Percentiles rank a stretch among this genome's conserved stretches.
phyloP scores from a whole-genome alignment of 2,329 filamentous ascomycete species.

The Aulographum hederae region DNA sequence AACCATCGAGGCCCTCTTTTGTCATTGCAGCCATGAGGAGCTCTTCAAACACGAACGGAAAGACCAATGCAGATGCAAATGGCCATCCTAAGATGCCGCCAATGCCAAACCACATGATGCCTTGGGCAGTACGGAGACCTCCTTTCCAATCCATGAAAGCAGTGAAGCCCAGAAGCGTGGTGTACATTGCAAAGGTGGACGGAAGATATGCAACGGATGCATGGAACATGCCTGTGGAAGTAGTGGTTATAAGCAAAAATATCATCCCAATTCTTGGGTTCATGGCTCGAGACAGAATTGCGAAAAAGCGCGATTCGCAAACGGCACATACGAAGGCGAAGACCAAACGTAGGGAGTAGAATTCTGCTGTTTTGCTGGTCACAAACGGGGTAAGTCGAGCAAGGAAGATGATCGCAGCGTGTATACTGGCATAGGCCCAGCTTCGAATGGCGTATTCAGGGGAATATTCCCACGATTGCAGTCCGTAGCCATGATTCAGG shows the following conservation, averaged over 20 bases:
- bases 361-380: conserved; percentile 40
- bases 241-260: conserved; percentile 59
- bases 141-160: conserved; percentile 83
- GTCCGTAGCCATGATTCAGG: conserved; percentile 73
- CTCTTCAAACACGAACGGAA: conserved; percentile 71
- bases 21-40: conserved; percentile 32
- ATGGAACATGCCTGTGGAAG: conserved; percentile 86
- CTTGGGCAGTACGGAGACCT: conserved; percentile 60
- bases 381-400: conserved; percentile 34
- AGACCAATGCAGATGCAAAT: conserved; percentile 66
- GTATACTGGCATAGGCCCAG: conserved; percentile 75
- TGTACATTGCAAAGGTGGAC: conserved; percentile 95
- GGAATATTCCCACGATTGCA: conserved; percentile 98
- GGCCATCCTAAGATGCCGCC: conserved; percentile 86
- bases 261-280: conserved; percentile 72
- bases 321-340: conserved; percentile 62
- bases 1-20: conserved; percentile 40
- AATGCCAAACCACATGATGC: conserved; percentile 79
- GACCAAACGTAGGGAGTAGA: conserved; percentile 66
- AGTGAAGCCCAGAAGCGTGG: conserved; percentile 65
- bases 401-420: conserved; percentile 44
- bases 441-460: conserved; percentile 87
- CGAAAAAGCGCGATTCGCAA: conserved; percentile 68
- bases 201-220: conserved; percentile 74
- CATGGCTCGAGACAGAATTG: conserved; percentile 55